Base-by-base conservation (phyloP, 495 filamentous ascomycete genomes). In the Penicillium dipodomyicola region DNA sequence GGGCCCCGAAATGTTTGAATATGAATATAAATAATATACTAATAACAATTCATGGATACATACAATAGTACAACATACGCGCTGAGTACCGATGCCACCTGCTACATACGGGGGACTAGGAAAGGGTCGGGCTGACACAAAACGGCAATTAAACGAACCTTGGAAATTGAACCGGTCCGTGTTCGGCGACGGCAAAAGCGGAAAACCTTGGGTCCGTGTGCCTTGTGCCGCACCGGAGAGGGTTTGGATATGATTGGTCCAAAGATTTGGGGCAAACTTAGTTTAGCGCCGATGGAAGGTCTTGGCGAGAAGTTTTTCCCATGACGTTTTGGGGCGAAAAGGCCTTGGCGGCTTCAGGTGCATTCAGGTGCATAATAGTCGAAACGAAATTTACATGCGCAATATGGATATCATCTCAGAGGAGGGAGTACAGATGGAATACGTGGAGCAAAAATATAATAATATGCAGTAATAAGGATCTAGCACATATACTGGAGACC, bases 241-340 rank as follows among this genome's bases (percentile, higher is more conserved):
- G 33, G 19, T 49, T 30, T 12, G 14, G 45, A 23, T 49, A 15
- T 56, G 15, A 30, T 56, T 49, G 54, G 45, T 42, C 37, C 9
- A 33, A 19, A 42, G 4, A 12, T 17, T n/a, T 6, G 22, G 35
- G 32, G 19, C 37, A 20, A 33, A 27, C 30, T 30, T n/a, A 52
- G 7, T 12, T 40, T 45, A 57, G 27, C 35, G 19, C 30, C 14
- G 22, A 40, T 42, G 33, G 30, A 42, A 45, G 37, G 9, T 55
- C 45, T 59, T 50, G 52, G 51, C 57, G 22, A 59, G 32, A 37
- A 54, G 10, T 12, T 43, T 43, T 59, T 49, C 23, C 37, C 39
- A 59, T 45, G 52, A 55, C 57, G 55, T 59, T 37, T 35, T 39
- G 32, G 45, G 50, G 51, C 52, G 43, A 54, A 40, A 50, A 43